phyloP scores from a whole-genome alignment of 176 grass and related monocot species.

The Avena insularis region DNA sequence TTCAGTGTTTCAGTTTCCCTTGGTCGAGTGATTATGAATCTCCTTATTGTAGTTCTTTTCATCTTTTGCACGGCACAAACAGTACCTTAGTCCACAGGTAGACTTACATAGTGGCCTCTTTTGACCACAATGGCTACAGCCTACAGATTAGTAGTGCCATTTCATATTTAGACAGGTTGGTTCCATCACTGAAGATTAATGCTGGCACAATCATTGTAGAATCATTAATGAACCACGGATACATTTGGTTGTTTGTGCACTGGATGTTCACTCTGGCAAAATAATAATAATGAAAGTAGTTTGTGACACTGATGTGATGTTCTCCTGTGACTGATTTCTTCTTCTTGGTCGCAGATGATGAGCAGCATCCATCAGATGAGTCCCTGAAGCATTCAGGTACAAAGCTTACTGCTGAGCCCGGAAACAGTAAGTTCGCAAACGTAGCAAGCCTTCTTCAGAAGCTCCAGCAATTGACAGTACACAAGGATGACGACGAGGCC shows the following conservation, averaged over 20 bases:
- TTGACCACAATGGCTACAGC: slow-evolving; percentile 13
- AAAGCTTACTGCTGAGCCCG: slow-evolving; percentile 38
- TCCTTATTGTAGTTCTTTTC: background rate
- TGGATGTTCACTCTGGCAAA: background rate
- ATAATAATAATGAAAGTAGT: background rate
- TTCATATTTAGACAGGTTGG: slow-evolving; percentile 7
- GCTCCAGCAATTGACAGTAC: slow-evolving; percentile 59
- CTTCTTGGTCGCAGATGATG: slow-evolving; percentile 56
- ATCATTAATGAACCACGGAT: background rate
- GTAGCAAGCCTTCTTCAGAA: slow-evolving; percentile 81
- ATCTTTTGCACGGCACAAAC: background rate
- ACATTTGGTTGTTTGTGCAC: background rate
- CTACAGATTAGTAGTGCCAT: background rate
- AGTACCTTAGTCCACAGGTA: background rate
- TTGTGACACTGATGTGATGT: slow-evolving; percentile 1
- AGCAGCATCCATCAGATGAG: slow-evolving; percentile 43
- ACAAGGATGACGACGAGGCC: slow-evolving; percentile 55
- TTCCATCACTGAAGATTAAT: background rate
- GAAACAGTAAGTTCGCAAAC: slow-evolving; percentile 74
- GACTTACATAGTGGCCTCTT: slow-evolving; percentile 20
- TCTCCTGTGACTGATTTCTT: slow-evolving; percentile 16
- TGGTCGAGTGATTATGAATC: background rate
- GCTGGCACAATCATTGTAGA: background rate
- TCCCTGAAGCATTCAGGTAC: slow-evolving; percentile 36
- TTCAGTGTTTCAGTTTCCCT: background rate